Conservation (phyloP, 2,329 filamentous ascomycete genomes). For the Trichoderma hamatum region DNA sequence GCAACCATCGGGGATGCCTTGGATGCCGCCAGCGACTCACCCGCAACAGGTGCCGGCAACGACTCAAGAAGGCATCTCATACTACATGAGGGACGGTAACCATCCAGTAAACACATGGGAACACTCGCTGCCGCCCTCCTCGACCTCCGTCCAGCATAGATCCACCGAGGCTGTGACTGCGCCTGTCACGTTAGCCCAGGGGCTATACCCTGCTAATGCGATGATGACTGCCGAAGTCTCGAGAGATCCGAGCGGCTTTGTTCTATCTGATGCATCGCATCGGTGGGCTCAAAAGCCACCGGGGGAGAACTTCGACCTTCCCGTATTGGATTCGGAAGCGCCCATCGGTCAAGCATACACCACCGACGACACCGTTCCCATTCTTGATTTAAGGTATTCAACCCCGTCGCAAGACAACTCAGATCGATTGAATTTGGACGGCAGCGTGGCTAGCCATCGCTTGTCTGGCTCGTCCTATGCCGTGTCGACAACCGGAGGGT, state of each 20-base stretch:
- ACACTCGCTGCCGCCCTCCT: conserved; percentile 5
- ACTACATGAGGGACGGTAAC: conserved; percentile 24
- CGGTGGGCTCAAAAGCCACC: conserved; percentile 58
- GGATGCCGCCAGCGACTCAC: conserved; percentile 29
- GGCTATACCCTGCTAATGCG: conserved; percentile 53
- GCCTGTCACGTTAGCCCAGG: conserved; percentile 22
- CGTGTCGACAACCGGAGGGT: conserved; percentile 66
- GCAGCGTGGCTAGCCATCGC: conserved; percentile 59
- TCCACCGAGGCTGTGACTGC: conserved; percentile 11
- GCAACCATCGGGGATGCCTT: conserved; percentile 26
- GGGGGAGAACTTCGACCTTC: conserved; percentile 60
- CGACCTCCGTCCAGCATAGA: conserved; percentile 19
- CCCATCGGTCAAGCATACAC: conserved; percentile 65
- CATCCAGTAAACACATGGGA: conserved; percentile 28
- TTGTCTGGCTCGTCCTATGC: conserved; percentile 76
- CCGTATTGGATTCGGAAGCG: conserved; percentile 60
- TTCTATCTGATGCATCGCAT: conserved; percentile 29
- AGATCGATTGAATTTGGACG: conserved; percentile 55
- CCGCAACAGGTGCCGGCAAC: conserved; percentile 27
- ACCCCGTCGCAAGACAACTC: conserved; percentile 49
- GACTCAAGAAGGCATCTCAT: conserved; percentile 28
- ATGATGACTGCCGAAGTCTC: conserved; percentile 52
- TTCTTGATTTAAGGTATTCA: conserved; percentile 62
- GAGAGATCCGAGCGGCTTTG: neutral
- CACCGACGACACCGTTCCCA: conserved; percentile 64